These are phyloP conservation scores for Pseudogymnoascus sp. DNA, from an alignment of 2,329 filamentous ascomycete genomes.

Conservation along the genomic window DNA sequence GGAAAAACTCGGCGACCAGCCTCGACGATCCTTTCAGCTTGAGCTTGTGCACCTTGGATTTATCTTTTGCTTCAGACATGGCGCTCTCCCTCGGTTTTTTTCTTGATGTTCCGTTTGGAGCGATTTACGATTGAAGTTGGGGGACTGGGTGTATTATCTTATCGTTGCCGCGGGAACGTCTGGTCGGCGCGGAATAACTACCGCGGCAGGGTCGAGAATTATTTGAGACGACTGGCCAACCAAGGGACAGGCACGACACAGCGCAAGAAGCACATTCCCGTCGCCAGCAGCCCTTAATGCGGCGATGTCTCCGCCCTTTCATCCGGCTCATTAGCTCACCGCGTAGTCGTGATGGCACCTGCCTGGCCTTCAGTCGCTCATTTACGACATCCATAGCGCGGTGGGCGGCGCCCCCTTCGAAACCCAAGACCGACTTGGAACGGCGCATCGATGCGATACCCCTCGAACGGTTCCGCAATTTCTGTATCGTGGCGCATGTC, in stretches of 20 bases:
- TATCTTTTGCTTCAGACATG: slow-evolving; percentile 43
- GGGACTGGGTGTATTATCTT: not conserved
- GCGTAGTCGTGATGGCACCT: slow-evolving; percentile 22
- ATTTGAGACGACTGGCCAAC: not conserved
- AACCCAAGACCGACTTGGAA: slow-evolving; percentile 37
- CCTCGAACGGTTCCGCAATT: slow-evolving; percentile 78
- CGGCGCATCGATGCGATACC: slow-evolving; percentile 64
- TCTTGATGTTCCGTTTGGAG: not conserved
- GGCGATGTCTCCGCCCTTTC: slow-evolving; percentile 28
- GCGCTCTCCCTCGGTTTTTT: not conserved
- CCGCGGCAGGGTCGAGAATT: slow-evolving; percentile 5
- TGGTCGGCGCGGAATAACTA: slow-evolving; percentile 2
- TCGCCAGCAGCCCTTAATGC: slow-evolving; percentile 22
- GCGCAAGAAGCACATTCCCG: not conserved
- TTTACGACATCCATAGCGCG: slow-evolving; percentile 24
- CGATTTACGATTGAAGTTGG: not conserved
- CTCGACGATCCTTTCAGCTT: slow-evolving; percentile 78
- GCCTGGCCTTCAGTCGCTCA: slow-evolving; percentile 11
- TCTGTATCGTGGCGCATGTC: slow-evolving; percentile 97
- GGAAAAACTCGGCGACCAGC: slow-evolving; percentile 94
- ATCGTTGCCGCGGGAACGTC: slow-evolving; percentile 2
- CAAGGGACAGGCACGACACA: not conserved
- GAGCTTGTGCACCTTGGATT: slow-evolving; percentile 90
- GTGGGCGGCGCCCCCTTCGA: slow-evolving; percentile 23
- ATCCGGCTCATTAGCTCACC: slow-evolving; percentile 27